Conservation (phyloP, 2,329 filamentous ascomycete genomes). For the Tolypocladium amazonense region DNA sequence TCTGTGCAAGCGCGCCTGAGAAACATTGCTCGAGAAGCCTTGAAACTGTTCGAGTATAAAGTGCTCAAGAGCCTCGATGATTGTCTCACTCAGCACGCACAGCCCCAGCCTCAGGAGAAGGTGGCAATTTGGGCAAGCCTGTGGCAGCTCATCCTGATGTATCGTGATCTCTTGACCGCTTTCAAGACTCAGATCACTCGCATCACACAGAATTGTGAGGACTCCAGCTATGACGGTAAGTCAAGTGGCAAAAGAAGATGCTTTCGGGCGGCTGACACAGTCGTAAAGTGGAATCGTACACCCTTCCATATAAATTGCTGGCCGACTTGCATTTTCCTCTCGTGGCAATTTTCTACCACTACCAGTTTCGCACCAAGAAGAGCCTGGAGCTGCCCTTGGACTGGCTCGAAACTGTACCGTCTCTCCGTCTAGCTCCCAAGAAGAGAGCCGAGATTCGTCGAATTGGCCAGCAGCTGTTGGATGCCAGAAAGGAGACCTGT, state of each 20-base stretch:
- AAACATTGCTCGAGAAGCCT: conserved; percentile 25
- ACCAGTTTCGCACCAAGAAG: conserved; percentile 29
- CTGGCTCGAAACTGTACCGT: conserved; percentile 21
- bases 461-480: conserved; percentile 19
- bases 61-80: conserved; percentile 29
- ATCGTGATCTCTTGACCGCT: conserved; percentile 28
- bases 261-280: background rate
- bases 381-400: conserved; percentile 27
- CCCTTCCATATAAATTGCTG: conserved; percentile 15
- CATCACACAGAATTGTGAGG: conserved; percentile 10
- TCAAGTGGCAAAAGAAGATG: background rate
- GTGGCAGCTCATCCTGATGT: conserved; percentile 40
- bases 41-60: conserved; percentile 26
- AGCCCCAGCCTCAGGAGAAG: conserved; percentile 26
- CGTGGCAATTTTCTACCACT: conserved; percentile 27
- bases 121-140: conserved; percentile 36
- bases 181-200: conserved; percentile 17
- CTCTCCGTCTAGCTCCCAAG: conserved; percentile 13
- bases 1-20: conserved; percentile 29
- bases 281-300: conserved; percentile 8
- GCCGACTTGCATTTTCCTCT: conserved; percentile 25
- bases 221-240: conserved; percentile 10
- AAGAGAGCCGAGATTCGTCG: conserved; percentile 12
- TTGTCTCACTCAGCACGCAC: conserved; percentile 24
- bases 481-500: conserved; percentile 24